Evolutionary conservation across 1,139 yeast genomes (phyloP), one percentile per base, ranked within the genome.

Genomic region (Pichia sp.): DNA sequence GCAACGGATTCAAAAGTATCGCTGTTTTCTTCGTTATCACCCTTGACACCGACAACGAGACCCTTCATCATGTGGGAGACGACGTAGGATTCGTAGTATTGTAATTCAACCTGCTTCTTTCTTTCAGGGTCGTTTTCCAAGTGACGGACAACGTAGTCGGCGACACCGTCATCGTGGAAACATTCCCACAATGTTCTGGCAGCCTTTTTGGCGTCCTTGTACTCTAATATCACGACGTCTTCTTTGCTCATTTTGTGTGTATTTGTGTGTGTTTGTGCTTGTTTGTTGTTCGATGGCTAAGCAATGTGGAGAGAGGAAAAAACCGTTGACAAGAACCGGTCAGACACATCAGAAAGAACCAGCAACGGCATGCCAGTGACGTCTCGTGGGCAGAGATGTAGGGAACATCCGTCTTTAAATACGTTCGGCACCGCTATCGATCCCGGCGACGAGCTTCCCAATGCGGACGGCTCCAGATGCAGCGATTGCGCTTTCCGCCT

Each of bases 1-100:
- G 83, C 78, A 24, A 82, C 83, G 4, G 85, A 80, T 62, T 82
- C 86, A 61, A 77, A 82, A 12, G 69, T 70, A 11, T 72, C 73
- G 31, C 45, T 51, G 8, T 47, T 31, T 40, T 64, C 67, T 44
- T 57, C 59, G 37, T 55, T 53, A 1, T 62, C 68, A 21, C 69
- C 68, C 34, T 59, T 63, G 12, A 65, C 68, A 5, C 79, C 85
- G 32, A 80, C 61, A 20, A 76, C 81, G 17, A 79, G 52, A 1
- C 88, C 88, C 47, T 77, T 73, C 51, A 72, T 60, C 38, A 82
- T 70, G 59, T 81, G 85, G 46, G 83, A 82, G 49, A 69, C 70
- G 27, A 80, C 67, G 58, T 81, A 80, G 18, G 81, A 76, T 56
- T 78, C 83, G 56, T 78, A 81, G 40, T 81, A 67, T 34, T 68